These are phyloP conservation scores for Neocucurbitaria cava DNA, from an alignment of 2,329 filamentous ascomycete genomes.

Conservation along the genomic window DNA sequence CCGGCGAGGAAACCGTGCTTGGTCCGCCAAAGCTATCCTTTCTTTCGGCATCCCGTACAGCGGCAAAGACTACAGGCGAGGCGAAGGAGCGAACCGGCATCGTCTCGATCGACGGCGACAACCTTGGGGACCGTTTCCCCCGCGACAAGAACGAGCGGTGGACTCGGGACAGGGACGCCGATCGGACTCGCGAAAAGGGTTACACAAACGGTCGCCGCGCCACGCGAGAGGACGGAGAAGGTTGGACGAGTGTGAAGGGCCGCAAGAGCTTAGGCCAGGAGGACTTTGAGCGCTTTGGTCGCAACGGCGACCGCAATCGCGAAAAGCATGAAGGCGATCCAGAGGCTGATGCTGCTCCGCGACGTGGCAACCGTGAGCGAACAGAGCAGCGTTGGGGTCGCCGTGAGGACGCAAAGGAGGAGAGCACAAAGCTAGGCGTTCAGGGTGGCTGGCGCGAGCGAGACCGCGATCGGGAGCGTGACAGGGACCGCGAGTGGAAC, in stretches of 20 bases:
- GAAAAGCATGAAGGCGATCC: constrained; percentile 52
- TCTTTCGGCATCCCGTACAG: constrained; percentile 71
- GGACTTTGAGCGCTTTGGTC: constrained; percentile 72
- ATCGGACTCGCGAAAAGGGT: constrained; percentile 45
- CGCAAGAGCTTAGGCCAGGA: constrained; percentile 77
- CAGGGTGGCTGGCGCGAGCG: constrained; percentile 66
- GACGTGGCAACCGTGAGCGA: constrained; percentile 70
- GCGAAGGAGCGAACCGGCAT: constrained; percentile 45
- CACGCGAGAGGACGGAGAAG: constrained; percentile 66
- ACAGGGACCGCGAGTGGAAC: constrained; percentile 61
- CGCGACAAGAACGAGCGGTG: constrained; percentile 48
- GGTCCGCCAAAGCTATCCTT: constrained; percentile 85
- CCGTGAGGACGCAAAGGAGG: constrained; percentile 62
- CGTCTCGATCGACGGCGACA: constrained; percentile 49
- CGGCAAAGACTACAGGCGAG: constrained; percentile 51
- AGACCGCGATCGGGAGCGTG: constrained; percentile 43
- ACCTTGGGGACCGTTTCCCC: constrained; percentile 41
- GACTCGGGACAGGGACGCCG: constrained; percentile 52
- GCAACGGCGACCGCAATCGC: constrained; percentile 60
- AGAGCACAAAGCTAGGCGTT: constrained; percentile 53
- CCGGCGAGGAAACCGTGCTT: constrained; percentile 79
- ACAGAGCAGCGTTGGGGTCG: constrained; percentile 75
- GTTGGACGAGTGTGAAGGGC: constrained; percentile 77
- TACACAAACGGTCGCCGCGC: constrained; percentile 49
- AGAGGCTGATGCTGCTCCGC: constrained; percentile 57